phyloP scores from a whole-genome alignment of 2,329 filamentous ascomycete genomes.

The Trichoderma breve region DNA sequence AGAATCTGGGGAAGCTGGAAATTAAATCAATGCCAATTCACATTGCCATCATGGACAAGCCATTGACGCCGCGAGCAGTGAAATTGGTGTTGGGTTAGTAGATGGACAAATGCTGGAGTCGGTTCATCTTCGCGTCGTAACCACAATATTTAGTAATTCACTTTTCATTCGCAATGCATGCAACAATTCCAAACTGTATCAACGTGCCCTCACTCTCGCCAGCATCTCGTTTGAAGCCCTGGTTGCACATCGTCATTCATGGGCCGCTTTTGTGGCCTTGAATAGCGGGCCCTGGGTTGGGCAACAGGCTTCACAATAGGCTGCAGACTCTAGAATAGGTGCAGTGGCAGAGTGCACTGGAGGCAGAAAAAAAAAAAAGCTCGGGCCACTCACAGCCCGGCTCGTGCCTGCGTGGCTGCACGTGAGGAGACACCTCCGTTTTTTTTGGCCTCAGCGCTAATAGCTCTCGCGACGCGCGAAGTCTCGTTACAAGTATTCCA shows the following conservation, averaged over 20 bases:
- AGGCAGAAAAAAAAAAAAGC: not conserved
- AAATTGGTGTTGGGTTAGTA: not conserved
- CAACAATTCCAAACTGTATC: not conserved
- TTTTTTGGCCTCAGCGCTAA: slow-evolving; percentile 19
- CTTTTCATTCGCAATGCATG: not conserved
- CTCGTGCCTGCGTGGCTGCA: slow-evolving; percentile 17
- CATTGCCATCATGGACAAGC: not conserved
- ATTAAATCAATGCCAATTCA: not conserved
- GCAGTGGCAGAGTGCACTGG: not conserved
- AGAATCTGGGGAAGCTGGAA: slow-evolving; percentile 16
- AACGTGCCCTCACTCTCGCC: not conserved
- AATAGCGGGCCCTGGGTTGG: slow-evolving; percentile 13
- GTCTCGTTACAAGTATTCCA: slow-evolving; percentile 6
- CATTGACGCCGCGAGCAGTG: not conserved
- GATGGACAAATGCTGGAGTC: not conserved
- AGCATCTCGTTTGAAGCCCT: slow-evolving; percentile 1
- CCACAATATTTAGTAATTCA: not conserved
- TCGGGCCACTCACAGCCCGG: slow-evolving; percentile 16
- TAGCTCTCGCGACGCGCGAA: slow-evolving; percentile 20
- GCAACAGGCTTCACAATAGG: not conserved
- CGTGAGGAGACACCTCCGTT: slow-evolving; percentile 17
- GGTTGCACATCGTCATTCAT: slow-evolving; percentile 19
- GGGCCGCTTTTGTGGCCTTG: slow-evolving; percentile 15
- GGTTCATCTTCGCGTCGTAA: not conserved
- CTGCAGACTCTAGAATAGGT: not conserved